Base-by-base conservation (phyloP, 805 yeast genomes). In the Candida anglica region DNA sequence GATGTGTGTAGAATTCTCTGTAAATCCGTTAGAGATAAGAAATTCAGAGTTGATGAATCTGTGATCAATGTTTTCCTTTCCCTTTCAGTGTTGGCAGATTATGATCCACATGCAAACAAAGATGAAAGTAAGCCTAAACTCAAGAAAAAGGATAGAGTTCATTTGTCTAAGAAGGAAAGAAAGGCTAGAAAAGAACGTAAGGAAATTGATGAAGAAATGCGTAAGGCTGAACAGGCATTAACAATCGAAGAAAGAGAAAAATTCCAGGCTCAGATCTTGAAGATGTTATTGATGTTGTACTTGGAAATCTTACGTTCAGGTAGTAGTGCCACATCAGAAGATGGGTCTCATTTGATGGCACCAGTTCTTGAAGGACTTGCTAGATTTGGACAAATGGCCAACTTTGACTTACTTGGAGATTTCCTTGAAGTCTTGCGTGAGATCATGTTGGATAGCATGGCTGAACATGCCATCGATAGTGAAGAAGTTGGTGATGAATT, bases 291-390 rank as follows among this genome's bases (percentile, higher is more conserved):
- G 40, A 71, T 81, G 1, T 59, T 86, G 15, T 93, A 93, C 53
- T 63, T 93, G 44, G 88, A 85, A 43, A 75, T 91, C 19, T 66
- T 93, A 42, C 82, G 75, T 53, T 16, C 33, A 3, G 36, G 30
- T 6, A 10, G 16, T 8, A 45, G 64, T 2, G 45, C 47, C 11
- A 38, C 44, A 6, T 28, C 34, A 13, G 50, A 44, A 2, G 73
- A 77, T 24, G 72, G 75, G 14, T 44, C 44, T 19, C 37, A 39
- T 10, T 64, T 93, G 34, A 79, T 87, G 69, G 96, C 94, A 6
- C 72, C 91, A 0, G 94, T 91, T 0, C 66, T 93, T 35, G 98
- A 93, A 62, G 98, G 98, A 3, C 63, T 93, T 37, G 85, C 97
- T 1, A 77, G 78, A 51, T 88, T 81, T 53, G 96, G 98, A 2